A percentile compares a stretch with the other conserved stretches of the same genome.
Conservation (phyloP, 768 basidiomycete species). For the Psilocybe tampanensis region DNA sequence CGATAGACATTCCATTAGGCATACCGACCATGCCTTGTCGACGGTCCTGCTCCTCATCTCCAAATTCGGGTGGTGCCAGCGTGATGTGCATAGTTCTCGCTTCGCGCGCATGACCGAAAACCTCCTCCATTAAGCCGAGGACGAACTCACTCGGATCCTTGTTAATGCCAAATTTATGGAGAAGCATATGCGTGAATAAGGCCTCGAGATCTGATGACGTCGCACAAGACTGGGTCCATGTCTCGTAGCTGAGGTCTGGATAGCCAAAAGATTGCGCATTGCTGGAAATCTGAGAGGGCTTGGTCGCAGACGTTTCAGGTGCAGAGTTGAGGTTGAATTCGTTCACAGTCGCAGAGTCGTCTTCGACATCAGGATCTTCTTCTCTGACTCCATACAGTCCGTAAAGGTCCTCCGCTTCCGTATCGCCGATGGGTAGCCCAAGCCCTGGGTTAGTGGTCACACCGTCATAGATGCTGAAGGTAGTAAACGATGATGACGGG, state of each 20-base stretch:
- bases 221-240: conserved; percentile 45
- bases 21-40: background rate
- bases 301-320: background rate
- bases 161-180: conserved; percentile 51
- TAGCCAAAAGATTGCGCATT: background rate
- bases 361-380: conserved; percentile 31
- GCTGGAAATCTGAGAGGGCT: background rate
- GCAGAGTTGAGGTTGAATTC: background rate
- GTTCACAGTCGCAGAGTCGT: conserved; percentile 25
- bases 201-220: conserved; percentile 52
- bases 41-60: conserved; percentile 1
- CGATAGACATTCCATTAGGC: conserved; percentile 1
- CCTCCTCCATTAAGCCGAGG: conserved; percentile 43
- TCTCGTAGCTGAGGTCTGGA: conserved; percentile 13
- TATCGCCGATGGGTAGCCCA: conserved; percentile 23
- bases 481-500: conserved; percentile 27
- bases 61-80: conserved; percentile 49
- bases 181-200: conserved; percentile 64
- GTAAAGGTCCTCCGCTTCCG: conserved; percentile 24
- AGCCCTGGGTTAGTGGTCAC: conserved; percentile 26
- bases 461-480: conserved; percentile 26
- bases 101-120: conserved; percentile 58
- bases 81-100: conserved; percentile 54
- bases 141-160: conserved; percentile 52
- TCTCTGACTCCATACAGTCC: conserved; percentile 27